Conservation (phyloP, 2,329 filamentous ascomycete species). For the Fusarium lyarnte region DNA sequence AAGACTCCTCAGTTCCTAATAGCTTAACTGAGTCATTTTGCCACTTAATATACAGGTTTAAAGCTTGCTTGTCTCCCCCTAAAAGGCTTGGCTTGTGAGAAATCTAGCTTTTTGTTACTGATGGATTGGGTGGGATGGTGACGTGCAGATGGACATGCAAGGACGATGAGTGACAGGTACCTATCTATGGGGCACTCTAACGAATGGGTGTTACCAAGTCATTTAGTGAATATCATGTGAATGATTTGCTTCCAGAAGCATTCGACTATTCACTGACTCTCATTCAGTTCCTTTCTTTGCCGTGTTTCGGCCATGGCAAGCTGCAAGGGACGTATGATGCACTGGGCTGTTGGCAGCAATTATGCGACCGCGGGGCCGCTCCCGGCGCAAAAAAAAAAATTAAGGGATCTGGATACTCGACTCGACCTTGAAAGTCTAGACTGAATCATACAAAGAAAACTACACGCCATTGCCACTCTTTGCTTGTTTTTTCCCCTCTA, state of each 20-base stretch:
- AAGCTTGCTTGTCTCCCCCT: background rate
- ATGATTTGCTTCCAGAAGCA: background rate
- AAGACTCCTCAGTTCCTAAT: background rate
- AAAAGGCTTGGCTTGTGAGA: background rate
- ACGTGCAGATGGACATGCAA: slow-evolving; percentile 6
- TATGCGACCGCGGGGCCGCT: slow-evolving; percentile 17
- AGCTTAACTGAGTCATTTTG: background rate
- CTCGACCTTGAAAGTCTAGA: slow-evolving; percentile 17
- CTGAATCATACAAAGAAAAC: slow-evolving; percentile 31
- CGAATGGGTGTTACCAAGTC: background rate
- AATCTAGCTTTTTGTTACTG: background rate
- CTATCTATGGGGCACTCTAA: background rate
- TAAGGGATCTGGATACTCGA: slow-evolving; percentile 27
- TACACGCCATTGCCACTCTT: slow-evolving; percentile 19
- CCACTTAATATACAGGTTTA: background rate
- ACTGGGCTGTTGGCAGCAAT: background rate
- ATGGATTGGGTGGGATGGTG: background rate
- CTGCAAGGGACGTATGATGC: background rate
- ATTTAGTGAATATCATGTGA: background rate
- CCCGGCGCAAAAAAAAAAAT: background rate
- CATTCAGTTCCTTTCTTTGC: background rate
- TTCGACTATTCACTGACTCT: background rate
- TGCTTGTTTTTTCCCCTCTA: background rate
- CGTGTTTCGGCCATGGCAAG: slow-evolving; percentile 12
- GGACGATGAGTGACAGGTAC: background rate